A percentile compares a stretch with the other conserved stretches of the same genome.
Conservation (phyloP, 139 green algal species). For the Tetratostichococcus sp. region DNA sequence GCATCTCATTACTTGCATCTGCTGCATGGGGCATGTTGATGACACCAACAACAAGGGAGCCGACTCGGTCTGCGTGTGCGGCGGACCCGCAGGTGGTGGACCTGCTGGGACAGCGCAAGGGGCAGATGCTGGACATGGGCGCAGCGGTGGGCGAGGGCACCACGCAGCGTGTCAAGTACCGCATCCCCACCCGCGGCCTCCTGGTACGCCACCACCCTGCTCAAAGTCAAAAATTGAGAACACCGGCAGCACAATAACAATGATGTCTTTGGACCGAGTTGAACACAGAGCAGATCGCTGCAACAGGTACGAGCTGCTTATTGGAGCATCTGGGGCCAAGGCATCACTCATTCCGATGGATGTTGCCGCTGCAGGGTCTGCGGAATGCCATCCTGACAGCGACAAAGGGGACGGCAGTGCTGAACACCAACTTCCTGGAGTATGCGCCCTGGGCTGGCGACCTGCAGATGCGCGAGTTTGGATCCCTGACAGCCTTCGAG, state of each 20-base stretch:
- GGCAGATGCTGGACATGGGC: slow-evolving; percentile 88
- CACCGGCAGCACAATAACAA: too few species aligned
- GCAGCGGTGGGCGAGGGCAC: slow-evolving; percentile 29
- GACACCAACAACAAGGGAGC: too few species aligned
- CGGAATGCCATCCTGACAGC: slow-evolving; percentile 93
- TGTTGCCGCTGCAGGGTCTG: too few species aligned
- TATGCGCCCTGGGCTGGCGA: slow-evolving; percentile 72
- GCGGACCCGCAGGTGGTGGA: slow-evolving; percentile 73
- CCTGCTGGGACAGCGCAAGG: slow-evolving; percentile 89
- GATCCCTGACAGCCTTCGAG: slow-evolving; percentile 84
- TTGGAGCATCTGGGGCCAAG: too few species aligned
- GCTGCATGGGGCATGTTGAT: too few species aligned
- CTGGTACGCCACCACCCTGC: slow-evolving; percentile 45
- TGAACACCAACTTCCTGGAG: slow-evolving; percentile 91
- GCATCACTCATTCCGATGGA: too few species aligned
- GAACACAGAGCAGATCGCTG: too few species aligned
- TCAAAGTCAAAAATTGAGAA: too few species aligned
- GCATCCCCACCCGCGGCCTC: slow-evolving; percentile 90
- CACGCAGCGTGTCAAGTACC: slow-evolving; percentile 69
- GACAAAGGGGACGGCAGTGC: slow-evolving; percentile 88
- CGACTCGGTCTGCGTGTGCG: too few species aligned
- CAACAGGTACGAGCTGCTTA: background rate
- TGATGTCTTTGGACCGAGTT: too few species aligned
- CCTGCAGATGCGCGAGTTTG: slow-evolving; percentile 84
- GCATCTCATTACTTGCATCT: too few species aligned